Conservation (phyloP, 2,329 filamentous ascomycete genomes). For the Arthrobotrys pseudoclavata region DNA sequence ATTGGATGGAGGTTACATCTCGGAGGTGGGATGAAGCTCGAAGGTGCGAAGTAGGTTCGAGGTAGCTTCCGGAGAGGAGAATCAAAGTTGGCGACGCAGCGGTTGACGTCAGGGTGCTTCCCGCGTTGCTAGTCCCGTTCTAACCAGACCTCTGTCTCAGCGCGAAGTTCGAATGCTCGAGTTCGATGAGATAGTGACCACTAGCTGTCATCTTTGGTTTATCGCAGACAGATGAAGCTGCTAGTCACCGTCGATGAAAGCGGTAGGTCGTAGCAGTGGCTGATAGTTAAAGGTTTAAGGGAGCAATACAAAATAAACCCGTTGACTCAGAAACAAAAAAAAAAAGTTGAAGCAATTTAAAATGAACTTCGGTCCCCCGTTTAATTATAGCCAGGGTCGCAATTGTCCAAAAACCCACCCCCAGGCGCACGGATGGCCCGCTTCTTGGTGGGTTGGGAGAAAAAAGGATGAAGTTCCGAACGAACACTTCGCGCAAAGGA, state of each 20-base stretch:
- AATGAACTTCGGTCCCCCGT: background rate
- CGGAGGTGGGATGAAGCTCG: background rate
- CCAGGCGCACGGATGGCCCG: conserved; percentile 26
- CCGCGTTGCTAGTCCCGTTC: too few relatives aligned
- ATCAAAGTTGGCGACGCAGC: background rate
- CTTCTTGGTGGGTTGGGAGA: conserved; percentile 4
- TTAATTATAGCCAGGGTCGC: background rate
- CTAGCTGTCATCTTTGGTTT: too few relatives aligned
- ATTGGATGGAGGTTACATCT: conserved; percentile 10
- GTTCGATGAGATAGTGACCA: background rate
- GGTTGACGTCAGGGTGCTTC: background rate
- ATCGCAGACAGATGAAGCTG: too few relatives aligned
- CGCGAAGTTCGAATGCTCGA: background rate
- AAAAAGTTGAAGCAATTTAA: conserved; percentile 6
- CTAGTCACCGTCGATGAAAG: background rate
- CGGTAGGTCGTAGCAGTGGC: background rate
- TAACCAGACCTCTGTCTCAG: background rate
- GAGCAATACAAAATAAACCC: background rate
- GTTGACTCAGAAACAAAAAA: background rate
- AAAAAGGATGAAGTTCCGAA: background rate
- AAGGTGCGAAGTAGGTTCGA: background rate
- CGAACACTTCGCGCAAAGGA: background rate
- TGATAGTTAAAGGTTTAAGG: background rate
- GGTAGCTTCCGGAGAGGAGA: background rate
- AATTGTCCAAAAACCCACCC: conserved; percentile 1